Base-by-base conservation (phyloP, 331 rosid species). In the Pyrus hybrid region DNA sequence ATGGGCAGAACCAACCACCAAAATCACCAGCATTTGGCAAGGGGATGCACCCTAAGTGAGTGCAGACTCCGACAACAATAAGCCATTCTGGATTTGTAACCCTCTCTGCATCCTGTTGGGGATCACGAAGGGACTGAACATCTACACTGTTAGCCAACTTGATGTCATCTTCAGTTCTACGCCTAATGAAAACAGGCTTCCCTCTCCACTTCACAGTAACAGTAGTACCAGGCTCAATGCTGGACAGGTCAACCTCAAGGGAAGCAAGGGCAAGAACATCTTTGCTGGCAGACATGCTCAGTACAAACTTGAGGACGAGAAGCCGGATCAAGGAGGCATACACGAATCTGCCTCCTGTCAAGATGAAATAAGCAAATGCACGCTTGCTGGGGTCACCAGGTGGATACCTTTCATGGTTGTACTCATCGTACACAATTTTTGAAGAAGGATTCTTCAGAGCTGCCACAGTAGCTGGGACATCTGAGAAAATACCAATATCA, bases 1-100 rank as follows among this genome's bases (percentile, higher is more conserved):
- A 90, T 8, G 96, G 96, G 80, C 96, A 90, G 84, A 90, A 90
- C 96, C 96, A 90, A 25, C 96, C 96, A 7, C 91, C 96, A 76
- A 78, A 90, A 72, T 90, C 96, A 20, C 96, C 96, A 30, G 96
- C 96, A 83, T 90, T 90, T 70, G 96, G 96, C 88, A 90, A 85
- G 53, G 96, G 96, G 74, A 90, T 90, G 86, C 96, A 90, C 49
- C 96, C 96, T 67, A 90, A 68, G 83, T 90, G 96, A 63, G 96
- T 90, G 86, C 96, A 90, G 41, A 90, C 96, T 67, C 96, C 96
- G 49, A 90, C 43, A 63, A 90, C 91, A 78, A 90, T 18, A 4
- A 90, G 91, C 96, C 96, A 90, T 76, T 90, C 96, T 23, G 96
- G 96, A 79, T 90, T 3, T 76, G 87, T 88, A 30, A 90, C 96